Conservation (phyloP, 352 stramenopile species). For the Pseudoperonospora humuli region DNA sequence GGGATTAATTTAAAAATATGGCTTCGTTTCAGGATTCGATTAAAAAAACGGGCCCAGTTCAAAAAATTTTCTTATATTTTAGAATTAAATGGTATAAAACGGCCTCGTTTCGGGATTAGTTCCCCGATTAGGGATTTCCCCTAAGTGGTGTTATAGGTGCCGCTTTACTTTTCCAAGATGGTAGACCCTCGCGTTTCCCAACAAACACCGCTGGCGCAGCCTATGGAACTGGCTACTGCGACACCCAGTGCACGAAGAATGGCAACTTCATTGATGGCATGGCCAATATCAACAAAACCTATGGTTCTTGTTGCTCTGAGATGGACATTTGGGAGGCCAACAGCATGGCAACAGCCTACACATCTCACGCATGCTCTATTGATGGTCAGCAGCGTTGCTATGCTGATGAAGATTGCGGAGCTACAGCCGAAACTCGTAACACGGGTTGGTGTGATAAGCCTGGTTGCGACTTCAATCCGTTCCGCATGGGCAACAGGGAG, state of each 20-base stretch:
- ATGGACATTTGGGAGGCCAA: conserved; percentile 57
- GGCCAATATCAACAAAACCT: conserved; percentile 43
- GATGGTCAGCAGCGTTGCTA: conserved; percentile 23
- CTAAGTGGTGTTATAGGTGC: too few relatives aligned
- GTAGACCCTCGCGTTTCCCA: conserved; percentile 17
- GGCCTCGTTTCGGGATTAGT: too few relatives aligned
- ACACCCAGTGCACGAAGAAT: conserved; percentile 46
- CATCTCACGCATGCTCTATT: conserved; percentile 33
- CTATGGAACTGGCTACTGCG: conserved; percentile 29
- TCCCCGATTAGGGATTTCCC: too few relatives aligned
- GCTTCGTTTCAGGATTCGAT: too few relatives aligned
- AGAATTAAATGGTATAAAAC: too few relatives aligned
- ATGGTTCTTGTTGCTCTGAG: conserved; percentile 50
- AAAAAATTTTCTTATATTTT: too few relatives aligned
- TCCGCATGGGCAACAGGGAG: conserved; percentile 21
- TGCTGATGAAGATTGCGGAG: conserved; percentile 7
- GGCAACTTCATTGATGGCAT: conserved; percentile 61
- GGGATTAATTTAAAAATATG: too few relatives aligned
- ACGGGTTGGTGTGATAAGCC: conserved; percentile 21
- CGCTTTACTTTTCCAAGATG: conserved; percentile 63
- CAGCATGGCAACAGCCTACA: conserved; percentile 33
- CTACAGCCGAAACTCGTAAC: conserved; percentile 15
- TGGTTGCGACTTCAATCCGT: conserved; percentile 24
- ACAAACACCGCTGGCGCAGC: conserved; percentile 17
- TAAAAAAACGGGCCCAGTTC: too few relatives aligned